Evolutionary conservation across 2,329 filamentous ascomycete genomes (phyloP).

Genomic region (Colletotrichum endophyticum): DNA sequence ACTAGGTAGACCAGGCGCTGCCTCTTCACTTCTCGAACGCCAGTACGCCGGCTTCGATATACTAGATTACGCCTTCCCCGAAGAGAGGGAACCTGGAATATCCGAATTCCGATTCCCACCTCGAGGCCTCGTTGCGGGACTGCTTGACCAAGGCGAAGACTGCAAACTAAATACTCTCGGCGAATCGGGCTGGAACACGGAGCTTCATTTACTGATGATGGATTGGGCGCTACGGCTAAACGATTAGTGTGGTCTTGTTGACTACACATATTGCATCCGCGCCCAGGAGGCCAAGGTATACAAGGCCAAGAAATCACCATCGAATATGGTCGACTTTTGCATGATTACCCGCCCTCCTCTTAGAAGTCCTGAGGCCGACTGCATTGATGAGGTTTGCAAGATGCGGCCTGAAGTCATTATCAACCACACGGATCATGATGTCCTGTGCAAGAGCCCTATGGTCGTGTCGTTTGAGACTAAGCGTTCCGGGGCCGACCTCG

Average conservation of each 20-base stretch:
- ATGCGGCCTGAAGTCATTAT: background rate
- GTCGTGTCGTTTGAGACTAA: background rate
- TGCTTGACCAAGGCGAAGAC: background rate
- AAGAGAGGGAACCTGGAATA: background rate
- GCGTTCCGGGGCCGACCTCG: background rate
- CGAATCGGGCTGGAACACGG: background rate
- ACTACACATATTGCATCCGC: background rate
- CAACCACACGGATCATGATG: background rate
- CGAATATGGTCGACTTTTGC: background rate
- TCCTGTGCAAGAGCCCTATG: background rate
- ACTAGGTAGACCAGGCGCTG: background rate
- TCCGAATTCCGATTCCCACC: background rate
- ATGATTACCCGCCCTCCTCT: background rate
- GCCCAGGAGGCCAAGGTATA: background rate
- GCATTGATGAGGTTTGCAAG: background rate
- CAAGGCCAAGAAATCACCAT: background rate
- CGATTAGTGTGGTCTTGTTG: background rate
- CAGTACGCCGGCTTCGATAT: background rate
- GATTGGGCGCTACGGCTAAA: background rate
- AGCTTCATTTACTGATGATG: background rate
- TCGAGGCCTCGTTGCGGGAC: background rate
- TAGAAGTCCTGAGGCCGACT: background rate
- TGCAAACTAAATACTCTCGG: background rate
- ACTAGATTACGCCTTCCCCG: background rate
- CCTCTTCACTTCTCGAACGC: background rate